Evolutionary conservation across 768 basidiomycete genomes (phyloP).

Genomic region (Trametes maxima): DNA sequence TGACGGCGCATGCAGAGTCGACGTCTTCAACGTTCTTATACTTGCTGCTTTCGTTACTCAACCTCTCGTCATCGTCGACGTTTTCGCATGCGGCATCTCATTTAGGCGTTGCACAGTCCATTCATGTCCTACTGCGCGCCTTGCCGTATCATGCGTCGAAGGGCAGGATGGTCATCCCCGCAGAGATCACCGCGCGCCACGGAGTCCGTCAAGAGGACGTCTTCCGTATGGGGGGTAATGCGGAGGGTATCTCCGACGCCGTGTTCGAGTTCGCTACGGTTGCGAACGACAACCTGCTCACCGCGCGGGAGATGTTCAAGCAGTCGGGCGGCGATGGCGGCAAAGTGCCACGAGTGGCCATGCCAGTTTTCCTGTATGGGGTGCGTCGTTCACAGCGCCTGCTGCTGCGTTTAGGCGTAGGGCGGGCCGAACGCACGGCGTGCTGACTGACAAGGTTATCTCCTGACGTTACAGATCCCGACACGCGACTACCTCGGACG

Average conservation of each 20-base stretch:
- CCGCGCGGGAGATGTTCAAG: conserved; percentile 71
- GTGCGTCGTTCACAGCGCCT: conserved; percentile 46
- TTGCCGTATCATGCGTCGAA: conserved; percentile 76
- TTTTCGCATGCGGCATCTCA: conserved; percentile 82
- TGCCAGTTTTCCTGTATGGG: conserved; percentile 73
- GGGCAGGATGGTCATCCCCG: conserved; percentile 74
- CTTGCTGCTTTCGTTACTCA: conserved; percentile 68
- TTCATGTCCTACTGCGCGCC: conserved; percentile 71
- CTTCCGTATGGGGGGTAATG: conserved; percentile 54
- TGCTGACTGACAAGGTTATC: conserved; percentile 16
- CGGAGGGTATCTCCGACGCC: conserved; percentile 70
- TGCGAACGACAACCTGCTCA: conserved; percentile 78
- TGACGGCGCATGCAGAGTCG: conserved; percentile 76
- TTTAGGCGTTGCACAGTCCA: conserved; percentile 72
- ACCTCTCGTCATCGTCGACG: conserved; percentile 51
- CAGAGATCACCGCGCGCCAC: conserved; percentile 79
- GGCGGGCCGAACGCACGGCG: conserved; percentile 6
- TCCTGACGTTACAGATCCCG: conserved; percentile 54
- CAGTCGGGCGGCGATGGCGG: conserved; percentile 48
- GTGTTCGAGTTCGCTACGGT: conserved; percentile 82
- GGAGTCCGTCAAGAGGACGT: conserved; percentile 81
- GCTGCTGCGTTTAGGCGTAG: not conserved
- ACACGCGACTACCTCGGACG: conserved; percentile 61
- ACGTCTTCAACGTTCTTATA: conserved; percentile 81
- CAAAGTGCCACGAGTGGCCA: conserved; percentile 56